Percentiles rank a stretch among this genome's conserved stretches.
Conservation (phyloP, 2,329 filamentous ascomycete genomes). For the Thielaviopsis euricoi region DNA sequence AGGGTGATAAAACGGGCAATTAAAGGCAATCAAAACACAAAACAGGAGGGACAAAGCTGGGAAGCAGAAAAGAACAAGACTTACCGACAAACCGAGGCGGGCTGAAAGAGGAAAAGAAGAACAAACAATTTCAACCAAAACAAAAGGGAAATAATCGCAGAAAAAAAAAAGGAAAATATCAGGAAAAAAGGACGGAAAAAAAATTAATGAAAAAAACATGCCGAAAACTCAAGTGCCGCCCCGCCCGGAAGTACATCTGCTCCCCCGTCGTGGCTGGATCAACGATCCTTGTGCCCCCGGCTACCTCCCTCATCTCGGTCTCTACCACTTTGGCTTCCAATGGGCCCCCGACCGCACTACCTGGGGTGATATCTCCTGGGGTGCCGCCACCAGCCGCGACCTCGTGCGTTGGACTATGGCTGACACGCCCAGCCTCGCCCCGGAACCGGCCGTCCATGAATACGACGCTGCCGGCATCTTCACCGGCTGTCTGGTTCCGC, state of each 20-base stretch:
- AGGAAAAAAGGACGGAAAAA: too few relatives aligned
- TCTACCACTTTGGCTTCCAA: background rate
- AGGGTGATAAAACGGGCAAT: too few relatives aligned
- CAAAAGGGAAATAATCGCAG: too few relatives aligned
- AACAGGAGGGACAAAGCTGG: too few relatives aligned
- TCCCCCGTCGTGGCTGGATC: background rate
- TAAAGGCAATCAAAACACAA: too few relatives aligned
- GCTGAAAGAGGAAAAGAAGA: too few relatives aligned
- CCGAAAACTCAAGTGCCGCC: background rate
- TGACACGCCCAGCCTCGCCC: background rate
- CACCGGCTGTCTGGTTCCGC: background rate
- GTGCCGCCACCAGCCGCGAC: background rate
- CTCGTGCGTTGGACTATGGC: background rate
- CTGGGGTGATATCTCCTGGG: background rate
- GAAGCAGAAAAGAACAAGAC: too few relatives aligned
- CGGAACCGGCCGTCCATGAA: background rate
- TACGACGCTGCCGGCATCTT: constrained; percentile 1
- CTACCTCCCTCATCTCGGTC: background rate
- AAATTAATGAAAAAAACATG: too few relatives aligned
- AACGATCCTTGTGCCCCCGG: constrained; percentile 2
- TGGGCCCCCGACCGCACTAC: background rate
- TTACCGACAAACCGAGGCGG: too few relatives aligned
- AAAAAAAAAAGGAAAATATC: too few relatives aligned
- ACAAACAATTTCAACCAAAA: too few relatives aligned
- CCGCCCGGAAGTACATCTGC: background rate